Conservation (phyloP, 345 rosid species). For the Corchorus capsularis region DNA sequence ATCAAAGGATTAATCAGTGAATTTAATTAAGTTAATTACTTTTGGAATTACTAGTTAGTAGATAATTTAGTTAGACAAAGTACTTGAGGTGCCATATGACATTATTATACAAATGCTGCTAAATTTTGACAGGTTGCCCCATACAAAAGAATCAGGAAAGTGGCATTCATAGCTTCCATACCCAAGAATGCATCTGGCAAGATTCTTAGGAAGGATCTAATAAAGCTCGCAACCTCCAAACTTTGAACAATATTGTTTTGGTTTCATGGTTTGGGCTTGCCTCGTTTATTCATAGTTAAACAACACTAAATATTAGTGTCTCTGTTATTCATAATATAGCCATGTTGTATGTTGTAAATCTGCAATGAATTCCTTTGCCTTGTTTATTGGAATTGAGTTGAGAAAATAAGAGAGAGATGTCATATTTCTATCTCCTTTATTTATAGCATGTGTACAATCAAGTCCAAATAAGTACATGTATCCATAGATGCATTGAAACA, state of each 20-base stretch:
- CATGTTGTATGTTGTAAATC: neutral
- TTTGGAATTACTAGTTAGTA: neutral
- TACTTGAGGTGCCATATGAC: neutral
- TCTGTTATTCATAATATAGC: neutral
- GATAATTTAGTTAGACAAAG: neutral
- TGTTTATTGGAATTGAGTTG: neutral
- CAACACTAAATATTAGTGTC: neutral
- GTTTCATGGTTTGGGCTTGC: neutral
- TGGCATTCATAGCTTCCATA: conserved; percentile 56
- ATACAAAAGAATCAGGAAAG: conserved; percentile 68
- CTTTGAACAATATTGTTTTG: conserved; percentile 33
- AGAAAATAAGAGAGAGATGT: neutral
- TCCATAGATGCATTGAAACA: too few relatives aligned
- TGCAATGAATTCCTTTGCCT: neutral
- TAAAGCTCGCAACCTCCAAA: conserved; percentile 75
- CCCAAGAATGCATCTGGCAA: conserved; percentile 88
- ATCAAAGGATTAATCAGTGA: neutral
- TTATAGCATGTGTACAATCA: too few relatives aligned
- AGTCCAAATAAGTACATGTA: too few relatives aligned
- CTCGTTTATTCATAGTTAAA: neutral
- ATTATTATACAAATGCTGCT: neutral
- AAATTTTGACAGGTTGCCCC: conserved; percentile 72
- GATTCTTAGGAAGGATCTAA: conserved; percentile 81
- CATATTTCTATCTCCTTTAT: too few relatives aligned
- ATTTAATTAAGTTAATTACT: neutral